Base-by-base conservation (phyloP, 768 basidiomycete genomes). In the Mycena chlorophos region DNA sequence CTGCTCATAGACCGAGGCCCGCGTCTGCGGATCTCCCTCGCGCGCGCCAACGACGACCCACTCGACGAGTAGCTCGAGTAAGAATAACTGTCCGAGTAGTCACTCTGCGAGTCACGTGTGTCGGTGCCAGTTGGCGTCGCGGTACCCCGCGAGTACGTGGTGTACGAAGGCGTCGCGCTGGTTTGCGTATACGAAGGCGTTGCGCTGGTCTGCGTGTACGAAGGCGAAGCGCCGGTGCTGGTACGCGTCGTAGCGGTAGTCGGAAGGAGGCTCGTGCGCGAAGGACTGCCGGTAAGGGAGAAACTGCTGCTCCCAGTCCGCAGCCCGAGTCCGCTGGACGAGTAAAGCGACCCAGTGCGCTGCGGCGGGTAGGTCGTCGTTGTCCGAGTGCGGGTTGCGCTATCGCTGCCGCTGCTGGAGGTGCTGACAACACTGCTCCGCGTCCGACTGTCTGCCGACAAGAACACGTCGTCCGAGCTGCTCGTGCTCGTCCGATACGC, bases 401-500 rank as follows among this genome's bases (percentile, higher is more conserved):
- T 43, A n/a, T 10, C 20, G 10, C 40, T 10, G 20, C 3, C 42
- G 29, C 34, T 23, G 29, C 55, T 54, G 14, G 28, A 16, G 19
- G 47, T 49, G 20, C 31, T 55, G 3, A 3, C 17, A 8, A 25
- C 29, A 28, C 39, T 42, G 22, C 49, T n/a, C 19, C 50, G 45
- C 23, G 23, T 46, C 23, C 22, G 45, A 46, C 45, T 60, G 22
- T 55, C 58, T 25, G 58, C 58, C 13, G 48, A 51, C 19, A 57
- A 46, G 42, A 61, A 61, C 22, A 61, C 55, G 17, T 62, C 61
- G 20, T 55, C 56, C 27, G 46, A 51, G 27, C 50, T 52, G 37
- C 19, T 23, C 51, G 40, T 19, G 37, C 58, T 60, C 16, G 83
- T 52, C 79, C 86, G 53, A 83, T 74, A 69, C 76, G 72, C 76